Evolutionary conservation across 2,329 filamentous ascomycete species (phyloP).

Genomic region (Pleoardoris graminearum): DNA sequence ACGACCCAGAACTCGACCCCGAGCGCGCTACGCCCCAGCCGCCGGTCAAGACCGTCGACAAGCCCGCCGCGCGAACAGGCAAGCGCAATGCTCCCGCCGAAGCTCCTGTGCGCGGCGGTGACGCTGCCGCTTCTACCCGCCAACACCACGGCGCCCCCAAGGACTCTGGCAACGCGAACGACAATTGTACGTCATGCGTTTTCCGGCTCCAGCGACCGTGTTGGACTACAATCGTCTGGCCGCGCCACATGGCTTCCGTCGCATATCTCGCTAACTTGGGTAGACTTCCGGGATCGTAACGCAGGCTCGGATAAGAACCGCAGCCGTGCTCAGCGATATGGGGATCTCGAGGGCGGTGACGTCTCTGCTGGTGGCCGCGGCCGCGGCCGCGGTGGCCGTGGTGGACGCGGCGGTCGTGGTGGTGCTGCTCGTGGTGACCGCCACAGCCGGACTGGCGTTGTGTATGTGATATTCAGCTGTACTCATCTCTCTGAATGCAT

Average conservation of each 20-base stretch:
- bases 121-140: conserved; percentile 29
- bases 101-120: conserved; percentile 57
- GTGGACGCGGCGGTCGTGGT: conserved; percentile 51
- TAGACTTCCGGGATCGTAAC: conserved; percentile 88
- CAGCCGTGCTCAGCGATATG: conserved; percentile 55
- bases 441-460: conserved; percentile 63
- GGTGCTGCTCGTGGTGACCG: conserved; percentile 59
- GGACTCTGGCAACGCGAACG: conserved; percentile 71
- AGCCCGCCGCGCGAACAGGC: conserved; percentile 72
- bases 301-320: conserved; percentile 84
- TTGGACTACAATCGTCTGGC: neutral
- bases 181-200: conserved; percentile 72
- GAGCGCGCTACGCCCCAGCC: conserved; percentile 71
- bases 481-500: neutral
- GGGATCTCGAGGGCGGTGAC: conserved; percentile 34
- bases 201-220: neutral
- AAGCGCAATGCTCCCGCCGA: conserved; percentile 88
- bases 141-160: conserved; percentile 22
- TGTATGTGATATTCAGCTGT: conserved; percentile 50
- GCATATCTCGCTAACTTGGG: conserved; percentile 24
- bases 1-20: conserved; percentile 70
- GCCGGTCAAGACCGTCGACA: conserved; percentile 88
- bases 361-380: conserved; percentile 42
- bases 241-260: neutral
- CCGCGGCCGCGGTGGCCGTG: conserved; percentile 52